These are phyloP conservation scores for Nigrospora oryzae DNA, from an alignment of 2,329 filamentous ascomycete species.

Conservation along the genomic window DNA sequence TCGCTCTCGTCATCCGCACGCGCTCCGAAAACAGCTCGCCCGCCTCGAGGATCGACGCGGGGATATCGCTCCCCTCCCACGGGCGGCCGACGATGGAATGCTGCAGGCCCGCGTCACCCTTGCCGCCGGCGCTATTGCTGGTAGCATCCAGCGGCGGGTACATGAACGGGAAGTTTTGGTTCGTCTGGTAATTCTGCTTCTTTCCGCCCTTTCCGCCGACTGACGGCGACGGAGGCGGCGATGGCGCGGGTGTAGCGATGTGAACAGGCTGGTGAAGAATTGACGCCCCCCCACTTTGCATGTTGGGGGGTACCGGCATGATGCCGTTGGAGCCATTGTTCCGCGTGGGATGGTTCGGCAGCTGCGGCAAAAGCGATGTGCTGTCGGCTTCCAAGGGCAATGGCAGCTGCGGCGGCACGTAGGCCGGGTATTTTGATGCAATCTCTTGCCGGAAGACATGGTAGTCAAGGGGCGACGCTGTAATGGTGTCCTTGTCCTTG, in stretches of 20 bases:
- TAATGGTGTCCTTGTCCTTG: conserved; percentile 71
- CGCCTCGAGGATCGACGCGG: conserved; percentile 89
- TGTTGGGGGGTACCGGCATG: conserved; percentile 44
- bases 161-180: conserved; percentile 96
- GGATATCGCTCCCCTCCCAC: conserved; percentile 93
- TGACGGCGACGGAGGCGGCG: conserved; percentile 81
- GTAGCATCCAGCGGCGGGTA: conserved; percentile 86
- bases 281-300: conserved; percentile 55
- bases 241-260: conserved; percentile 95
- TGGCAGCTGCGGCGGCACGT: conserved; percentile 76
- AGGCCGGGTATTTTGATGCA: conserved; percentile 94
- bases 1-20: conserved; percentile 84
- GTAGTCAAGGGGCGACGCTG: conserved; percentile 90
- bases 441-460: conserved; percentile 95
- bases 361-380: conserved; percentile 78
- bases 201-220: conserved; percentile 89
- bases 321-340: conserved; percentile 54
- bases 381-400: conserved; percentile 86
- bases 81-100: conserved; percentile 71
- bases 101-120: conserved; percentile 73
- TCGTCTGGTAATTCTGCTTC: conserved; percentile 99
- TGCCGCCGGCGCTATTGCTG: conserved; percentile 85
- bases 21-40: conserved; percentile 84
- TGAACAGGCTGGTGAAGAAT: conserved; percentile 95
- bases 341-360: conserved; percentile 65